A percentile compares a stretch with the other conserved stretches of the same genome.
phyloP scores from a whole-genome alignment of 2,329 filamentous ascomycete species.

The Neonectria coccinea region DNA sequence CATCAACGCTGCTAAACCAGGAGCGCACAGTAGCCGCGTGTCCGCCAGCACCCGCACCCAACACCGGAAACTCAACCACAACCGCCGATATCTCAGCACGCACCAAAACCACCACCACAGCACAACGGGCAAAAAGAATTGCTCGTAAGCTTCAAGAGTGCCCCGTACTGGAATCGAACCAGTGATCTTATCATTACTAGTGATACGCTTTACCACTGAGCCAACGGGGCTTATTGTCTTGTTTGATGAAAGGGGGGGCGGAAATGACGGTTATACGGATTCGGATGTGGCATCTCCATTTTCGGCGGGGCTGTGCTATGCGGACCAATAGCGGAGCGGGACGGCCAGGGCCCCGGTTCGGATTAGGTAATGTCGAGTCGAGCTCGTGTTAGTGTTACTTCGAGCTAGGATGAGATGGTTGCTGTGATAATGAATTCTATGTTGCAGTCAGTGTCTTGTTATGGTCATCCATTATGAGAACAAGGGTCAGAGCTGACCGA shows the following conservation, averaged over 20 bases:
- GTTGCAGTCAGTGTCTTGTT: neutral
- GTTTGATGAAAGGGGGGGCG: neutral
- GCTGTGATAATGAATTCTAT: neutral
- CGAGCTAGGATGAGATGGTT: neutral
- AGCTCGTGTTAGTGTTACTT: neutral
- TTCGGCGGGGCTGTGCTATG: neutral
- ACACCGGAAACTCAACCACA: too few relatives aligned
- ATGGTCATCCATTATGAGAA: too few relatives aligned
- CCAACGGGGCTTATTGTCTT: conserved; percentile 38
- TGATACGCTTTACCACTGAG: conserved; percentile 48
- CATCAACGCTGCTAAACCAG: too few relatives aligned
- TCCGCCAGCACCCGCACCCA: too few relatives aligned
- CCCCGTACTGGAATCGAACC: conserved; percentile 47
- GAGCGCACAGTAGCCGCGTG: too few relatives aligned
- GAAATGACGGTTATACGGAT: neutral
- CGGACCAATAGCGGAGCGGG: neutral
- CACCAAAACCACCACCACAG: too few relatives aligned
- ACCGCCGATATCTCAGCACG: too few relatives aligned
- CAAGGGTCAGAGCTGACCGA: too few relatives aligned
- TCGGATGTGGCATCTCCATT: neutral
- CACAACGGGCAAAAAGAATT: neutral
- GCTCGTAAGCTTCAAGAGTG: conserved; percentile 18
- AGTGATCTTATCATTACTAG: conserved; percentile 48
- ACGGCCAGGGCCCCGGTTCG: neutral
- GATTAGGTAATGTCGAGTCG: neutral